Conservation (phyloP, 768 basidiomycete species). For the Clitopilus hobsonii region DNA sequence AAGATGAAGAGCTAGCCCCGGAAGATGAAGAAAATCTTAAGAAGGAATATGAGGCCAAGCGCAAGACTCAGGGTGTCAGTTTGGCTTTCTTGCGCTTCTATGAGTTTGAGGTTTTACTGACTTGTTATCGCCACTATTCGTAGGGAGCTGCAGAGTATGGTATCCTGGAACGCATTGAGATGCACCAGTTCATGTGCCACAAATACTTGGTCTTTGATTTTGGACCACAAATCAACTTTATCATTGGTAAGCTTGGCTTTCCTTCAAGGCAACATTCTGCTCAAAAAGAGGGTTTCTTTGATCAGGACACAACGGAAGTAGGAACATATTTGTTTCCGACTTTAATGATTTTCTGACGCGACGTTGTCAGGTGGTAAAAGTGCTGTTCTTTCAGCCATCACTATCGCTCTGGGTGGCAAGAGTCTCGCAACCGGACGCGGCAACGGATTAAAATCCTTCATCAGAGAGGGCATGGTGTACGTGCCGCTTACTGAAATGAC, state of each 20-base stretch:
- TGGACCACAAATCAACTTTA: constrained; percentile 94
- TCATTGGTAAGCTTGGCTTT: constrained; percentile 61
- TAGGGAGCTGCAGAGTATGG: constrained; percentile 84
- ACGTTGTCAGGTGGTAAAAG: constrained; percentile 78
- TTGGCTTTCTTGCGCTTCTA: constrained; percentile 3
- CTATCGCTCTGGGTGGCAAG: constrained; percentile 91
- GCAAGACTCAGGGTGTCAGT: constrained; percentile 44
- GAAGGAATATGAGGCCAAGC: constrained; percentile 44
- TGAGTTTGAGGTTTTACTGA: constrained; percentile 1
- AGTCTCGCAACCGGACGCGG: constrained; percentile 89
- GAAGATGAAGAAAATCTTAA: constrained; percentile 54
- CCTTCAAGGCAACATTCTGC: neutral
- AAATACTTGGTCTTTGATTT: constrained; percentile 77
- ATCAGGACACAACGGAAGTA: constrained; percentile 88
- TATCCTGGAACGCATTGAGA: constrained; percentile 80
- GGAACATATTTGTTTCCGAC: neutral
- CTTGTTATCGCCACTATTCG: neutral
- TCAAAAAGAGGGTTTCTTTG: constrained; percentile 1
- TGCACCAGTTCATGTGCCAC: constrained; percentile 97
- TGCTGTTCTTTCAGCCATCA: constrained; percentile 89
- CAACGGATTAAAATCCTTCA: constrained; percentile 76
- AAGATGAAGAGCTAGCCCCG: constrained; percentile 55
- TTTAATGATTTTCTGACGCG: neutral
- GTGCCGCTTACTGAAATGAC: constrained; percentile 10
- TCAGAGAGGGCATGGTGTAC: constrained; percentile 78